Evolutionary conservation across 495 filamentous ascomycete species (phyloP).

Genomic region (Sphaerosporella brunnea): DNA sequence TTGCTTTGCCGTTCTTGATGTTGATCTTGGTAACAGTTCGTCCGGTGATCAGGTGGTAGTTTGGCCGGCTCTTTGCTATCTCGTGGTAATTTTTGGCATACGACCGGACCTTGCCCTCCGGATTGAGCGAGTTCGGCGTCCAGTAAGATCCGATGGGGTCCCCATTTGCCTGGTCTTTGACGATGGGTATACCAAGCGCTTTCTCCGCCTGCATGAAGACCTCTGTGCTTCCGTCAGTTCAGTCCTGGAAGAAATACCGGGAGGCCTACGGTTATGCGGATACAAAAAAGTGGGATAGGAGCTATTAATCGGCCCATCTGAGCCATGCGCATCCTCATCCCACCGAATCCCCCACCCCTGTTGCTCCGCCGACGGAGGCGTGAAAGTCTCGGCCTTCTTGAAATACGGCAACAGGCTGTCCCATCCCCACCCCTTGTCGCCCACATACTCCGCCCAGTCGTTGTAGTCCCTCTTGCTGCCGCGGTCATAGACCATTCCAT

Average conservation of each 20-base stretch:
- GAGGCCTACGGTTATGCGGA: too few species aligned
- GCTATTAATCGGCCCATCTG: not conserved
- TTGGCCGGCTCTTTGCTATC: constrained; percentile 15
- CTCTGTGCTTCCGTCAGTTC: too few species aligned
- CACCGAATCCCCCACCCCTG: not conserved
- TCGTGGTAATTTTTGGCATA: constrained; percentile 20
- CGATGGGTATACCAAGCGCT: constrained; percentile 33
- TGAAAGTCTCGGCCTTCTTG: constrained; percentile 28
- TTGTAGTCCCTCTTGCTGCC: constrained; percentile 28
- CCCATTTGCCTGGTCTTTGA: constrained; percentile 30
- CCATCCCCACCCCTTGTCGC: constrained; percentile 32
- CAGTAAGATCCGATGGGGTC: constrained; percentile 4
- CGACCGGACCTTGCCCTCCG: not conserved
- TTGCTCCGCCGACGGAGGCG: constrained; percentile 16
- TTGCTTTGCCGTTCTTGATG: constrained; percentile 3
- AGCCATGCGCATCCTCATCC: constrained; percentile 2
- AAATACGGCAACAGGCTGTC: constrained; percentile 31
- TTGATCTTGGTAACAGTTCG: constrained; percentile 22
- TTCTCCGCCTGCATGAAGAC: constrained; percentile 30
- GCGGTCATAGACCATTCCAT: constrained; percentile 37
- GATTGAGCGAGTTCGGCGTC: constrained; percentile 2
- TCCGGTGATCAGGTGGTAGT: constrained; percentile 25
- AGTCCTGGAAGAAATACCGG: too few species aligned
- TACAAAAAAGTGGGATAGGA: constrained; percentile 1
- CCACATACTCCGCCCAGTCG: constrained; percentile 32